These are phyloP conservation scores for Lasiosphaeria hispida DNA, from an alignment of 495 filamentous ascomycete species.

Conservation along the genomic window DNA sequence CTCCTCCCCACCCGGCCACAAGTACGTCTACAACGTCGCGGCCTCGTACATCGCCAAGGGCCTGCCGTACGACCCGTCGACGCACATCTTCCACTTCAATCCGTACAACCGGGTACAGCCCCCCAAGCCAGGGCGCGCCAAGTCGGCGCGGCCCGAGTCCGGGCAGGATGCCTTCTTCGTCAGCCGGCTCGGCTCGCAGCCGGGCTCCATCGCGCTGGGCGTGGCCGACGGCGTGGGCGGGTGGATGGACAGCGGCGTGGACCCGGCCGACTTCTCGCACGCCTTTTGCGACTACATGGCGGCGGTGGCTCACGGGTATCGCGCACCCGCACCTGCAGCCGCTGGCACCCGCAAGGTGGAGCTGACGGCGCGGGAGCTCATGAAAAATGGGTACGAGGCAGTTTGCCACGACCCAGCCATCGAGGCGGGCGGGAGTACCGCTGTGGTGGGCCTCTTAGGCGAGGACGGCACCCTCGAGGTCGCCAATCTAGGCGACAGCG, in stretches of 20 bases:
- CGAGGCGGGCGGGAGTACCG: conserved; percentile 83
- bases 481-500: conserved; percentile 98
- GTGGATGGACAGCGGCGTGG: conserved; percentile 86
- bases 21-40: conserved; percentile 62
- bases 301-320: conserved; percentile 57
- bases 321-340: conserved; percentile 3
- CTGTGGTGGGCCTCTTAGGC: conserved; percentile 72
- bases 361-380: conserved; percentile 66
- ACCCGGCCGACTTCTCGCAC: conserved; percentile 94
- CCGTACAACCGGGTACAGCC: conserved; percentile 57
- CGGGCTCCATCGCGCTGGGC: conserved; percentile 66
- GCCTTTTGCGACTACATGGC: conserved; percentile 93
- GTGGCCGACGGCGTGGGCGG: conserved; percentile 95
- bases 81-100: conserved; percentile 74
- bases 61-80: conserved; percentile 64
- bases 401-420: conserved; percentile 72
- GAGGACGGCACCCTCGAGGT: conserved; percentile 73
- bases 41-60: conserved; percentile 78
- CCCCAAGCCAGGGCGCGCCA: conserved; percentile 44
- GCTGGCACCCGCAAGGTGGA: conserved; percentile 19
- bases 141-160: conserved; percentile 64
- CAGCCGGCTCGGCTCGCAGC: conserved; percentile 62
- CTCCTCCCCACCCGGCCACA: conserved; percentile 19
- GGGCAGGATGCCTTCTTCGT: conserved; percentile 98
- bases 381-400: conserved; percentile 77